Percentiles rank a stretch among this genome's conserved stretches.
phyloP scores from a whole-genome alignment of 768 basidiomycete genomes.

The Boletus subcaerulescens region DNA sequence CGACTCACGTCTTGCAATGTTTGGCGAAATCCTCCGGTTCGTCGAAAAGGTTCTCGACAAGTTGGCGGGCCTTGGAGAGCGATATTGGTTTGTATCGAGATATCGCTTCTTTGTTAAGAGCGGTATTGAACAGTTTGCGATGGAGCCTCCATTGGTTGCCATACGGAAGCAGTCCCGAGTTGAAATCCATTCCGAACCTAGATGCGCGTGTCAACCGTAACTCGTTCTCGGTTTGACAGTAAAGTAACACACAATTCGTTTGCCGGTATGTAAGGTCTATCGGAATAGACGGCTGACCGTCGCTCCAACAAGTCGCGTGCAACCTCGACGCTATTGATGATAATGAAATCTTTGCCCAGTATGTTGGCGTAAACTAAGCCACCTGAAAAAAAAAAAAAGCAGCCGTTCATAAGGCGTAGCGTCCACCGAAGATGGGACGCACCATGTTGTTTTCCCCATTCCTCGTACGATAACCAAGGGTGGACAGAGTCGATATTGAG shows the following conservation, averaged over 20 bases:
- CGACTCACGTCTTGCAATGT: slow-evolving; percentile 22
- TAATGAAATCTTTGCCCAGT: slow-evolving; percentile 27
- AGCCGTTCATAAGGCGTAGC: not conserved
- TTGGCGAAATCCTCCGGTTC: slow-evolving; percentile 11
- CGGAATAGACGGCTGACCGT: slow-evolving; percentile 28
- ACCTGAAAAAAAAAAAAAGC: slow-evolving; percentile 10
- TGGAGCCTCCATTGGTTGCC: slow-evolving; percentile 30
- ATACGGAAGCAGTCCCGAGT: slow-evolving; percentile 28
- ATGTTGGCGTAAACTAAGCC: slow-evolving; percentile 25
- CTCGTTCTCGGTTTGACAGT: not conserved
- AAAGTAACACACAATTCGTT: slow-evolving; percentile 17
- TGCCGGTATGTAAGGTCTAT: slow-evolving; percentile 22
- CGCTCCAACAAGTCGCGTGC: slow-evolving; percentile 25
- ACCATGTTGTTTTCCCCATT: slow-evolving; percentile 36
- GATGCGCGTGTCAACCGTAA: not conserved
- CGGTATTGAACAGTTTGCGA: slow-evolving; percentile 24
- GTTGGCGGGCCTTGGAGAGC: slow-evolving; percentile 19
- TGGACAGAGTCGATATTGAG: slow-evolving; percentile 17
- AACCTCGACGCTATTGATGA: slow-evolving; percentile 21
- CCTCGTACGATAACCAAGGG: slow-evolving; percentile 34
- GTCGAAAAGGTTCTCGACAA: slow-evolving; percentile 22
- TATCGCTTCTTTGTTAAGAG: slow-evolving; percentile 16
- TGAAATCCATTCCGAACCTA: slow-evolving; percentile 33
- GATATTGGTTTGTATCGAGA: slow-evolving; percentile 14
- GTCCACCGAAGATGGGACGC: not conserved